Percentiles rank a stretch among this genome's conserved stretches.
Evolutionary conservation across 1,284 basidiomycete species (phyloP).

Genomic region (Fistulina hepatica): DNA sequence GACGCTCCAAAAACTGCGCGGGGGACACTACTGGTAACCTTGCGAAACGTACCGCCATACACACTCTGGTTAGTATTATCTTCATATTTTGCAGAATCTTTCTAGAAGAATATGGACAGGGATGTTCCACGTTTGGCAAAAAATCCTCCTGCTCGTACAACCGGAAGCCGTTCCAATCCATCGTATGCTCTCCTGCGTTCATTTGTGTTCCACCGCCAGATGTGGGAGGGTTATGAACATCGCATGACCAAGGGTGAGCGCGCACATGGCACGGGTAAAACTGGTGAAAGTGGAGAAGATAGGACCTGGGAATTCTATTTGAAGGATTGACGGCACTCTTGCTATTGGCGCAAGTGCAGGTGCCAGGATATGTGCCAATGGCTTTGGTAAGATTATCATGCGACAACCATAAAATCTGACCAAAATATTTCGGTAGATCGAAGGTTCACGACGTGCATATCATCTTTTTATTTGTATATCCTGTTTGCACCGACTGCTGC

Average conservation of each 20-base stretch:
- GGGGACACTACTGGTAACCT: constrained; percentile 75
- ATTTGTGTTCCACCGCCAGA: constrained; percentile 65
- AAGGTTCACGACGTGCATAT: no score
- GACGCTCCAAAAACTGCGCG: constrained; percentile 21
- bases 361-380: no score
- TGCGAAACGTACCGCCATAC: constrained; percentile 84
- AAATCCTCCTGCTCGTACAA: constrained; percentile 42
- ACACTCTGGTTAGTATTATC: constrained; percentile 60
- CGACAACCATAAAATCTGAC: no score
- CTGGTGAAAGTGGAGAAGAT: constrained; percentile 65
- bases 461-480: no score
- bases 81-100: constrained; percentile 1
- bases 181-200: constrained; percentile 69
- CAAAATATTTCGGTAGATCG: no score
- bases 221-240: constrained; percentile 84
- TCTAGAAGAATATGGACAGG: constrained; percentile 33
- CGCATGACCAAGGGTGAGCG: constrained; percentile 83
- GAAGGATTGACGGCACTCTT: constrained; percentile 20
- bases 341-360: no score
- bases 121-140: constrained; percentile 75
- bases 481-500: no score
- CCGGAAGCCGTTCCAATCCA: constrained; percentile 44
- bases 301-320: constrained; percentile 72
- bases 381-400: no score
- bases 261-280: constrained; percentile 50